Evolutionary conservation across 2,329 filamentous ascomycete genomes (phyloP), one percentile per base, ranked within the genome.

Genomic region (Ophiostoma novo-ulmi): DNA sequence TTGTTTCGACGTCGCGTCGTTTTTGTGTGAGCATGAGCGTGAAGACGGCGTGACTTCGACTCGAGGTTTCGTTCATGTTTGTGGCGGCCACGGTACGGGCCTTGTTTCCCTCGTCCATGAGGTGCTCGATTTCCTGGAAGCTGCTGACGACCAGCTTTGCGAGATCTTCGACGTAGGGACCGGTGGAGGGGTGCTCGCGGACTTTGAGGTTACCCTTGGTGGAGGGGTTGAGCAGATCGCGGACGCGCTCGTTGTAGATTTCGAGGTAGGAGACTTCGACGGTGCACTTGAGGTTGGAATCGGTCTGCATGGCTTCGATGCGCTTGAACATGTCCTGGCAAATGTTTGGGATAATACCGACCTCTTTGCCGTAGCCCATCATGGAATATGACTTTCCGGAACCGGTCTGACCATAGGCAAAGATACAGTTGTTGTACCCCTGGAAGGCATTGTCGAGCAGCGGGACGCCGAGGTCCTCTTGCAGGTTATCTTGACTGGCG

Each of bases 61-160:
- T 97, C 72, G 93, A 97, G 0, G 96, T 99, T 81, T 98, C 95
- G 84, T 99, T 99, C 95, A 99, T 99, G 85, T 98, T 99, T 55
- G 95, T 99, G 8, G 95, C 95, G 3, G 95, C 95, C 55, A 99
- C 95, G 0, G 95, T 99, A 84, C 95, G 87, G 44, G 95, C 95
- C 81, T 99, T 99, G 84, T 99, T 99, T 77, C 95, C 95, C 81
- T 98, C 94, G 78, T 99, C 95, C 95, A 99, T 99, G 76, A 99
- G 82, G 78, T 97, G 90, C 77, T 99, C 95, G 75, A 99, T 98
- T 78, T 99, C 96, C 70, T 90, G 85, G 78, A 99, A 98, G 72
- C 93, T 94, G 75, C 93, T 88, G 58, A 99, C 95, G 0, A 94
- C 93, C 3, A 95, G 91, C 78, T 99, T 95, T 8, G 93, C 97